Conservation (phyloP, 2,329 filamentous ascomycete genomes). For the Madurella fahalii region DNA sequence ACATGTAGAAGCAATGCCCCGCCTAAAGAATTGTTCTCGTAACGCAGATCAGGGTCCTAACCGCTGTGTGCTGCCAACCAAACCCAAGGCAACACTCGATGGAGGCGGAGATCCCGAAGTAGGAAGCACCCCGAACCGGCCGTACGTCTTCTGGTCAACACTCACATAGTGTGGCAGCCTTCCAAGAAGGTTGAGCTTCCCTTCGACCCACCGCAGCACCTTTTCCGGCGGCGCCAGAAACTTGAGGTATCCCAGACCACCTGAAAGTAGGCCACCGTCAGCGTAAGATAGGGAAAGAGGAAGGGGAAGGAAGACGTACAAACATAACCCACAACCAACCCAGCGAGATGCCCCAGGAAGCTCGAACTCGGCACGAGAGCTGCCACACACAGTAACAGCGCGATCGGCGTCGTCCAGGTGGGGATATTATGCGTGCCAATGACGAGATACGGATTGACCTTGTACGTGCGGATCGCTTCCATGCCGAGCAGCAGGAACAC, state of each 20-base stretch:
- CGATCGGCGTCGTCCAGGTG: slow-evolving; percentile 86
- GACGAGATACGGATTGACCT: slow-evolving; percentile 72
- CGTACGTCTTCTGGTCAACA: slow-evolving; percentile 93
- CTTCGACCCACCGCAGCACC: slow-evolving; percentile 81
- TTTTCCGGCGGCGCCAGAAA: slow-evolving; percentile 87
- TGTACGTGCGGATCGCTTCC: slow-evolving; percentile 82
- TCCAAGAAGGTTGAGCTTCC: slow-evolving; percentile 78
- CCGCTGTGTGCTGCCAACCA: slow-evolving; percentile 62
- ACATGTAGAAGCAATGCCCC: not conserved
- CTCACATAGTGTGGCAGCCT: slow-evolving; percentile 88
- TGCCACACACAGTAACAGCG: slow-evolving; percentile 68
- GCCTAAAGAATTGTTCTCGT: not conserved
- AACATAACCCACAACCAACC: slow-evolving; percentile 77
- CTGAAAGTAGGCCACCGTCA: slow-evolving; percentile 40
- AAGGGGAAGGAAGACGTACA: slow-evolving; percentile 52
- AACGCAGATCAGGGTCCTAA: slow-evolving; percentile 56
- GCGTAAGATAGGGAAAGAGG: not conserved
- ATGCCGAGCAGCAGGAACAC: slow-evolving; percentile 82
- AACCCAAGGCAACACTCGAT: slow-evolving; percentile 51
- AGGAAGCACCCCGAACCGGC: slow-evolving; percentile 84
- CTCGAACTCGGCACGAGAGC: slow-evolving; percentile 78
- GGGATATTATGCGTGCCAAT: slow-evolving; percentile 66
- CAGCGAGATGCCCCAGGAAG: slow-evolving; percentile 81
- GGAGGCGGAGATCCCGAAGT: slow-evolving; percentile 39
- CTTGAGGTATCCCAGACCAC: slow-evolving; percentile 82